These are phyloP conservation scores for Taxawa tesnikishii DNA, from an alignment of 2,329 filamentous ascomycete species.

Conservation along the genomic window DNA sequence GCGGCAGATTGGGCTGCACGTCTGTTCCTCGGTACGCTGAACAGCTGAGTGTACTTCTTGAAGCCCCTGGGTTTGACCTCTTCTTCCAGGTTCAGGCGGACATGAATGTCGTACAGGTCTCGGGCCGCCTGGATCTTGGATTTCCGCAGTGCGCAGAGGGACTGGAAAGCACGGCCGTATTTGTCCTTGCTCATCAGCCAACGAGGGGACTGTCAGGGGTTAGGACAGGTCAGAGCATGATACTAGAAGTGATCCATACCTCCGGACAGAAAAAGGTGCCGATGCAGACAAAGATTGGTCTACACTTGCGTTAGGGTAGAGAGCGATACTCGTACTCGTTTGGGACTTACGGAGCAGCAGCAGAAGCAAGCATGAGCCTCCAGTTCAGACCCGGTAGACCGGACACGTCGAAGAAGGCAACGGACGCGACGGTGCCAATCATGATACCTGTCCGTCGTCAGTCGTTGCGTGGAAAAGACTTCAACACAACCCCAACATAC, in stretches of 20 bases:
- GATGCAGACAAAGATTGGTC: too few species aligned
- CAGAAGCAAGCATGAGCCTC: conserved; percentile 26
- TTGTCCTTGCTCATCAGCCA: conserved; percentile 27
- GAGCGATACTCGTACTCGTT: too few species aligned
- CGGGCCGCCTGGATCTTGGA: conserved; percentile 25
- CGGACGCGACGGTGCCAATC: conserved; percentile 26
- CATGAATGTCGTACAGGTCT: conserved; percentile 25
- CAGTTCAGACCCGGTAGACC: conserved; percentile 30
- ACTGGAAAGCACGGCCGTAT: conserved; percentile 22
- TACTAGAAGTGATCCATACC: too few species aligned
- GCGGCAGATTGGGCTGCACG: conserved; percentile 19
- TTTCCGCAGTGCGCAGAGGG: conserved; percentile 21
- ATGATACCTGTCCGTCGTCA: too few species aligned
- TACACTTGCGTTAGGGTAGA: too few species aligned
- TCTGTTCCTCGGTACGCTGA: conserved; percentile 18
- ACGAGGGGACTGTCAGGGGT: conserved; percentile 12
- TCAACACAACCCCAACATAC: neutral
- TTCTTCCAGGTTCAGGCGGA: conserved; percentile 7
- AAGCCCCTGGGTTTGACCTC: conserved; percentile 7
- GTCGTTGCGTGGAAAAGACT: too few species aligned
- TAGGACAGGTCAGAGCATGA: too few species aligned
- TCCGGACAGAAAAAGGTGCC: too few species aligned
- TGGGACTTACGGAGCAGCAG: conserved; percentile 8
- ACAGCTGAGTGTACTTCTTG: conserved; percentile 13
- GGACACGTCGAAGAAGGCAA: conserved; percentile 30